Percentiles rank a stretch among this genome's conserved stretches.
Evolutionary conservation across 2,329 filamentous ascomycete species (phyloP).

Genomic region (Alternaria hordeiaustralica): DNA sequence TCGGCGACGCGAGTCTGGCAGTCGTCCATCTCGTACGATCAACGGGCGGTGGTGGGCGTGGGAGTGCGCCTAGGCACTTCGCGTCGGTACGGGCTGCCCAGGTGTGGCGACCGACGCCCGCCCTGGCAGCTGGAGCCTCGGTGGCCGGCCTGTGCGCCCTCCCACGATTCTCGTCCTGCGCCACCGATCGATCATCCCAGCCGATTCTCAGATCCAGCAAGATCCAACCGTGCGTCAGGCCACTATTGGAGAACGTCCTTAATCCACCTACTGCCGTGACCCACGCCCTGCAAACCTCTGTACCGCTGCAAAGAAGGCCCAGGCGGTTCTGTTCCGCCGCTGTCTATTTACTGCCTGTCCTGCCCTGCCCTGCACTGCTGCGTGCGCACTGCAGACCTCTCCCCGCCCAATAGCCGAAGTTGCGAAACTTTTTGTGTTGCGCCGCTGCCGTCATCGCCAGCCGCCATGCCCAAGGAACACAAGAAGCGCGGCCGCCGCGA

Average conservation of each 20-base stretch:
- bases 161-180: slow-evolving; percentile 4
- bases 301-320: slow-evolving; percentile 1
- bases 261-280: slow-evolving; percentile 16
- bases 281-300: slow-evolving; percentile 10
- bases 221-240: slow-evolving; percentile 10
- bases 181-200: slow-evolving; percentile 8
- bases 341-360: background rate
- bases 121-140: background rate
- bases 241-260: slow-evolving; percentile 14
- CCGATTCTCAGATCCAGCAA: background rate
- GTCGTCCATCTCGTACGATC: slow-evolving; percentile 28
- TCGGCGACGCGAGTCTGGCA: slow-evolving; percentile 71
- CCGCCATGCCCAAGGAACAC: slow-evolving; percentile 66
- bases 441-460: slow-evolving; percentile 11
- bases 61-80: background rate
- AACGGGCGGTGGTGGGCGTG: background rate
- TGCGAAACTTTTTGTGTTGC: slow-evolving; percentile 22
- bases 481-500: slow-evolving; percentile 65
- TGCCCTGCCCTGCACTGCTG: background rate
- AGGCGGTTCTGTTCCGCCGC: background rate
- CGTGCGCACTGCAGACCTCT: background rate
- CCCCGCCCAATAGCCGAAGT: slow-evolving; percentile 17
- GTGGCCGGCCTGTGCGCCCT: background rate
- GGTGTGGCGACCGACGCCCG: background rate
- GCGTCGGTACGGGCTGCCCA: background rate